These are phyloP conservation scores for Aspergillus nanangensis DNA, from an alignment of 495 filamentous ascomycete species.

Conservation along the genomic window DNA sequence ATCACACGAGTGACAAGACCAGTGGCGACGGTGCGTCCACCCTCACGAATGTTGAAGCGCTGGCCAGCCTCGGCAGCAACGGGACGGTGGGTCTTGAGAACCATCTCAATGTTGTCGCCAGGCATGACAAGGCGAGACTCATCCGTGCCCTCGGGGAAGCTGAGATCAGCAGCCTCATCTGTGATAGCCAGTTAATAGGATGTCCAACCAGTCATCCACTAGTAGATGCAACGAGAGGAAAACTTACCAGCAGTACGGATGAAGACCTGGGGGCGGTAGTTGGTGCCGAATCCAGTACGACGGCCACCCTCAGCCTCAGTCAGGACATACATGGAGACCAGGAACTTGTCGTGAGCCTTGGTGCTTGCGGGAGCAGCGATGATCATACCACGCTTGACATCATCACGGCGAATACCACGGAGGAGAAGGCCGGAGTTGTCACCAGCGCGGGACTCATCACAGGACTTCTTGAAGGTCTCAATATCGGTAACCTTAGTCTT, in stretches of 20 bases:
- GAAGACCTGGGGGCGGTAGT: slow-evolving; percentile 95
- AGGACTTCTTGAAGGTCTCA: slow-evolving; percentile 99
- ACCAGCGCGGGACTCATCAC: slow-evolving; percentile 86
- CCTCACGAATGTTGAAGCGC: slow-evolving; percentile 95
- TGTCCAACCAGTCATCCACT: background rate
- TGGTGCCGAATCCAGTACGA: slow-evolving; percentile 85
- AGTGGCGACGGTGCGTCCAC: slow-evolving; percentile 88
- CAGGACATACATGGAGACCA: slow-evolving; percentile 93
- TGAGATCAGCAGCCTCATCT: slow-evolving; percentile 77
- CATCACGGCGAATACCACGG: slow-evolving; percentile 90
- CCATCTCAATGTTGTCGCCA: slow-evolving; percentile 98
- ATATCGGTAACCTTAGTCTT: slow-evolving; percentile 99
- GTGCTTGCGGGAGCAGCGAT: slow-evolving; percentile 70
- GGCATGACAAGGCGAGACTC: slow-evolving; percentile 82
- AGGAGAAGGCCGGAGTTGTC: slow-evolving; percentile 98
- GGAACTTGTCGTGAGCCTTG: slow-evolving; percentile 82
- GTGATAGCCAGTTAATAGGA: slow-evolving; percentile 7
- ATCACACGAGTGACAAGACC: slow-evolving; percentile 85
- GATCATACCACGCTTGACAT: slow-evolving; percentile 91
- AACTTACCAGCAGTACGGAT: slow-evolving; percentile 78
- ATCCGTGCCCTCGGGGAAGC: slow-evolving; percentile 80
- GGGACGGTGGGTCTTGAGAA: slow-evolving; percentile 72
- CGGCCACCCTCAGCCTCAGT: slow-evolving; percentile 97
- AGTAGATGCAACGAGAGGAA: background rate
- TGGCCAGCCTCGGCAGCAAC: slow-evolving; percentile 83